These are phyloP conservation scores for Iberis pinnata DNA, from an alignment of 345 rosid species.

Conservation along the genomic window DNA sequence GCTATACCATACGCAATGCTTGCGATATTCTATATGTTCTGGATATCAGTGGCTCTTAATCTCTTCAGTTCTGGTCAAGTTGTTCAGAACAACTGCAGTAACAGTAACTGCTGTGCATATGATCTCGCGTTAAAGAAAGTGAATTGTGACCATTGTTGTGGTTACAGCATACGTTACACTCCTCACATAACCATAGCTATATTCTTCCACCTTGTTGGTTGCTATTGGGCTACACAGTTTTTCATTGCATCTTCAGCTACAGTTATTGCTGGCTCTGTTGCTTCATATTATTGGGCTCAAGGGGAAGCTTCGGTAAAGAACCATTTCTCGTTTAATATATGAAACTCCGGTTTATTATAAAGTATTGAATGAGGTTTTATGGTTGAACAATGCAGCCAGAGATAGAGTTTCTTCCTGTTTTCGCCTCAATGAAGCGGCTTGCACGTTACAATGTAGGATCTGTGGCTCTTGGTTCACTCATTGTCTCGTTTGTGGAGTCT, in stretches of 20 bases:
- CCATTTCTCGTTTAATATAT: background rate
- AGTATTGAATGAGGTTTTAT: constrained; percentile 1
- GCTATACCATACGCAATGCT: constrained; percentile 67
- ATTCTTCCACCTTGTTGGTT: constrained; percentile 86
- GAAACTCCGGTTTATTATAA: background rate
- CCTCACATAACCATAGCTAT: constrained; percentile 85
- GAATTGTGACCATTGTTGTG: constrained; percentile 86
- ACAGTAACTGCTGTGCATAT: constrained; percentile 75
- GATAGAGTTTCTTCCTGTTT: constrained; percentile 90
- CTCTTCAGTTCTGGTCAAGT: constrained; percentile 87
- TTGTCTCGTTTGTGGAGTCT: constrained; percentile 85
- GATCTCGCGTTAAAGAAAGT: constrained; percentile 66
- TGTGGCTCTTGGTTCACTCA: constrained; percentile 85
- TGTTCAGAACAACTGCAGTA: constrained; percentile 66
- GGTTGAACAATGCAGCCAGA: constrained; percentile 55
- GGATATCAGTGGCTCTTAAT: constrained; percentile 83
- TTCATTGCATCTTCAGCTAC: constrained; percentile 76
- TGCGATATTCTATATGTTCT: constrained; percentile 88
- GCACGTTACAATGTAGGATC: constrained; percentile 83
- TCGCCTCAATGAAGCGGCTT: constrained; percentile 89
- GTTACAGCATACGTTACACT: constrained; percentile 79
- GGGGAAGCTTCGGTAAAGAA: constrained; percentile 72
- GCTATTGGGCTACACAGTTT: constrained; percentile 96
- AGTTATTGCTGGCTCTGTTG: constrained; percentile 90
- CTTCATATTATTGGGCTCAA: constrained; percentile 92